These are phyloP conservation scores for Powellomyces hirtus DNA, from an alignment of 192 early-diverging fungal genomes.

Conservation along the genomic window DNA sequence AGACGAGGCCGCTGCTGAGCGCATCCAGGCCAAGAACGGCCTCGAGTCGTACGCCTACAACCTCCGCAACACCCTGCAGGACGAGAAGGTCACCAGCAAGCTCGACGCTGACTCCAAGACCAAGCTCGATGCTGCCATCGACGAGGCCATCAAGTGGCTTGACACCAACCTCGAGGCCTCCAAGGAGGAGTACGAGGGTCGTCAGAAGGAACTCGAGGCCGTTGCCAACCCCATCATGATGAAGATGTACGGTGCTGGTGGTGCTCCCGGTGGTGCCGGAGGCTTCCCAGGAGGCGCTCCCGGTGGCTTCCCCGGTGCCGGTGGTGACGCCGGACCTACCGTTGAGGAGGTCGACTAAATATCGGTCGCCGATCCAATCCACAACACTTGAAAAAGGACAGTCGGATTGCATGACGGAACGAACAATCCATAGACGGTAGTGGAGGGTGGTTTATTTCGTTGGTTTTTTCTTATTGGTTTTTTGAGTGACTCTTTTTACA, in stretches of 20 bases:
- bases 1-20: conserved; percentile 90
- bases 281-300: conserved; percentile 67
- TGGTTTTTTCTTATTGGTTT: too few species aligned
- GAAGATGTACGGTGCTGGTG: conserved; percentile 84
- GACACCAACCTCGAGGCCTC: conserved; percentile 90
- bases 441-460: too few species aligned
- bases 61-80: conserved; percentile 87
- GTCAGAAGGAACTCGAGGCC: conserved; percentile 92
- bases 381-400: too few species aligned
- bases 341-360: conserved; percentile 63
- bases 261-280: conserved; percentile 52
- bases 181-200: conserved; percentile 96
- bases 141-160: conserved; percentile 94
- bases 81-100: conserved; percentile 80
- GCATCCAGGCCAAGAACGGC: conserved; percentile 89
- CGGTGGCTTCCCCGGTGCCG: conserved; percentile 74
- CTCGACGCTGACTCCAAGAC: conserved; percentile 84
- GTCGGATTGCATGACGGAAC: too few species aligned
- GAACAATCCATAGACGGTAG: too few species aligned
- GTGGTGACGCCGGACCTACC: conserved; percentile 53
- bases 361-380: too few species aligned
- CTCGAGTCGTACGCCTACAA: conserved; percentile 98
- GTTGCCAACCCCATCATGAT: conserved; percentile 97
- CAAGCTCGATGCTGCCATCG: conserved; percentile 77
- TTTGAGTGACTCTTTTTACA: too few species aligned